phyloP scores from a whole-genome alignment of 2,329 filamentous ascomycete species.

The Penicillium sp. region DNA sequence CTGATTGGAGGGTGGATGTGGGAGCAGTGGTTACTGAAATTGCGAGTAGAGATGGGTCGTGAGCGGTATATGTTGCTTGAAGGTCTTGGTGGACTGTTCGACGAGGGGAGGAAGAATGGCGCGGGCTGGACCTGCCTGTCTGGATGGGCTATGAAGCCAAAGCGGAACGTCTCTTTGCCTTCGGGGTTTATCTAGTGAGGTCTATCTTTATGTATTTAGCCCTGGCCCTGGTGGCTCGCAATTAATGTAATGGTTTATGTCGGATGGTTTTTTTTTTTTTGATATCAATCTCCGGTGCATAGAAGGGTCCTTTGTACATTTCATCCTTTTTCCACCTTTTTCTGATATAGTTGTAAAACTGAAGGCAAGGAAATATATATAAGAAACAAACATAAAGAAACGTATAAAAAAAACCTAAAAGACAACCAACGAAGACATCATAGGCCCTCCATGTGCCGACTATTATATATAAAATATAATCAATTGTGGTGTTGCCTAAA shows the following conservation, averaged over 20 bases:
- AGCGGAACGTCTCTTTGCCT: constrained; percentile 11
- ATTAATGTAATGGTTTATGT: constrained; percentile 17
- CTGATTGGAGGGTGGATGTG: constrained; percentile 85
- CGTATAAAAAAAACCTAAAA: no score
- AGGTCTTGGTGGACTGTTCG: constrained; percentile 57
- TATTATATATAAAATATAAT: no score
- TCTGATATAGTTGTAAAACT: no score
- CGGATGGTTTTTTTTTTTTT: not conserved
- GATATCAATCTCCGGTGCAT: no score
- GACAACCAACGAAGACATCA: no score
- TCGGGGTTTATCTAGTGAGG: not conserved
- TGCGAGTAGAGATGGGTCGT: constrained; percentile 82
- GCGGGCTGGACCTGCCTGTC: constrained; percentile 60
- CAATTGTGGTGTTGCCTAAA: no score
- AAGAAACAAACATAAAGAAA: no score
- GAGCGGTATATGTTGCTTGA: constrained; percentile 53
- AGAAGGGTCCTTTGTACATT: no score
- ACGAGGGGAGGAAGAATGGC: constrained; percentile 58
- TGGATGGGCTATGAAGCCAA: constrained; percentile 58
- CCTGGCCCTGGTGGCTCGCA: constrained; percentile 3
- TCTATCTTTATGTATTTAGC: constrained; percentile 1
- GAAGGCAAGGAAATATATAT: no score
- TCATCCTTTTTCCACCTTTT: no score
- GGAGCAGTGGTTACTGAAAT: constrained; percentile 92
- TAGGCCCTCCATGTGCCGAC: no score